These are phyloP conservation scores for Neurospora crassa DNA, from an alignment of 2,329 filamentous ascomycete species.

Conservation along the genomic window DNA sequence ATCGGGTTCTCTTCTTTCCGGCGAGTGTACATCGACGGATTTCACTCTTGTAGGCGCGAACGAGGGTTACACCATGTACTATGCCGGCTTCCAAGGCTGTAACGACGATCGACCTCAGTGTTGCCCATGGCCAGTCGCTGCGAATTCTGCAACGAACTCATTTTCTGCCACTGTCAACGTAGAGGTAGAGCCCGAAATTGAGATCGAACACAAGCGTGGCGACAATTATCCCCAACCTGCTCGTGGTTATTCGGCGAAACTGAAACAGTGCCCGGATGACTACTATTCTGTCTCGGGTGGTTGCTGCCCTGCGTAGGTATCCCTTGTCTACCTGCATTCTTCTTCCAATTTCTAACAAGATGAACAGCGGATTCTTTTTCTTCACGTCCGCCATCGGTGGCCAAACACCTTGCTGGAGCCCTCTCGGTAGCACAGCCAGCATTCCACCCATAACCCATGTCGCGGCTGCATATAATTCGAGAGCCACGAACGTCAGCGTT, in stretches of 20 bases:
- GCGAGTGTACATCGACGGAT: constrained; percentile 14
- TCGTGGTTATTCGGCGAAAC: constrained; percentile 4
- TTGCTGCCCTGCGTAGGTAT: constrained; percentile 19
- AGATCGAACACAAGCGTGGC: constrained; percentile 3
- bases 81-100: constrained; percentile 19
- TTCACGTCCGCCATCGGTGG: constrained; percentile 20
- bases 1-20: constrained; percentile 16
- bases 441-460: constrained; percentile 15
- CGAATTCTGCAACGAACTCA: constrained; percentile 1
- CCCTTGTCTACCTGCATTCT: background rate
- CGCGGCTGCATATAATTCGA: background rate
- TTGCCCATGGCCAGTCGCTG: constrained; percentile 19
- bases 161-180: background rate
- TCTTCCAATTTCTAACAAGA: background rate
- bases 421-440: constrained; percentile 6
- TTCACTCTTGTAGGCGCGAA: constrained; percentile 19
- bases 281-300: constrained; percentile 20
- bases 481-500: background rate
- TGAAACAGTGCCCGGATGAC: constrained; percentile 17
- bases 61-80: constrained; percentile 18
- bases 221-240: constrained; percentile 14
- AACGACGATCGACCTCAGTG: constrained; percentile 19
- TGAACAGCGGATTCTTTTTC: constrained; percentile 16
- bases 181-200: background rate
- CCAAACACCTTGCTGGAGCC: constrained; percentile 21